Evolutionary conservation across 768 basidiomycete species (phyloP), one percentile per base, ranked within the genome.

Genomic region (Agrocybe chaxingu): DNA sequence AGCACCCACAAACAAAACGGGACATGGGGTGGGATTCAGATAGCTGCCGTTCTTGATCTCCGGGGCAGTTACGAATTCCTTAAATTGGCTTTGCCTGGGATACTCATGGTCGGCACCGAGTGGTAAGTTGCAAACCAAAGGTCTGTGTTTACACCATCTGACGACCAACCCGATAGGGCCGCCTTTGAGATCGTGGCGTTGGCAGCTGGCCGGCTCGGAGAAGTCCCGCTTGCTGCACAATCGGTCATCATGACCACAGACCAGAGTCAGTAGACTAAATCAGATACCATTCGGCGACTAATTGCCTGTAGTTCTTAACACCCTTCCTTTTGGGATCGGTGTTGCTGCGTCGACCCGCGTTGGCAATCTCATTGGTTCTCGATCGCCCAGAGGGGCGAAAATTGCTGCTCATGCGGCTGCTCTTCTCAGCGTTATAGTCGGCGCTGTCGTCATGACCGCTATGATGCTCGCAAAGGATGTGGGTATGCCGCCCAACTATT

Each of bases 171-270:
- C 43, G 4, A 8, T n/a, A 88, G 87, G 87, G 84, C 84, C 39
- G 85, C 87, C 0, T 91, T 90, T 56, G 89, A 91, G 61, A 87
- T 90, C 35, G 88, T 90, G 8, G 86, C 89, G 3, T 69, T 91
- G 18, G 84, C 85, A 12, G 89, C 89, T 3, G 89, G 87, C 3
- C 74, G 80, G 13, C 71, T 91, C 3, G 88, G 87, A 6, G 61
- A 75, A n/a, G 62, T 86, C 31, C 70, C 85, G 1, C 73, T 90
- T 33, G 86, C 85, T 3, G 87, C 85, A 1, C 89, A 91, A 57
- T 84, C 85, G 0, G 81, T 87, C 41, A 87, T 89, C 48, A 89
- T 89, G 85, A 89, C 85, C 12, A 80, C 83, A 4, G 89, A 91
- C 59, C 86, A 87, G 66, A 84, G 86, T 85, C 55, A 51, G 66